Conservation (phyloP, 1,284 basidiomycete species). For the Neonothopanus nambi region DNA sequence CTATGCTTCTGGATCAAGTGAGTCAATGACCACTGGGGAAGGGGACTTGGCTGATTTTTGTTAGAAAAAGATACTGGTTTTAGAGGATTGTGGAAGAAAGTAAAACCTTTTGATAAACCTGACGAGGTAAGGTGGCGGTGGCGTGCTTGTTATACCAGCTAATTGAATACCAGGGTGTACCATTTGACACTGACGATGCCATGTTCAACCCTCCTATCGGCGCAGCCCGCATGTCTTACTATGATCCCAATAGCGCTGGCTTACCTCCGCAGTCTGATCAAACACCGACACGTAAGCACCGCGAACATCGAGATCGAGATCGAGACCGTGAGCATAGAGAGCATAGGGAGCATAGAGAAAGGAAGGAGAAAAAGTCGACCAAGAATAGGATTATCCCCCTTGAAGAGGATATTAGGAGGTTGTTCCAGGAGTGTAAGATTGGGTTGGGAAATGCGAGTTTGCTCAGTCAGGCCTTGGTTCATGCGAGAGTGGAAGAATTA, state of each 20-base stretch:
- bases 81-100: slow-evolving; percentile 63
- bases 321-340: too few species aligned
- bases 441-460: slow-evolving; percentile 71
- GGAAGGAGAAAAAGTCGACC: slow-evolving; percentile 30
- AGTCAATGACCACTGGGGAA: not conserved
- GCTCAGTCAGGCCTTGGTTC: slow-evolving; percentile 28
- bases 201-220: slow-evolving; percentile 70
- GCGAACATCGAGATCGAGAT: too few species aligned
- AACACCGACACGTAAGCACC: slow-evolving; percentile 5
- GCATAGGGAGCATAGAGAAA: too few species aligned
- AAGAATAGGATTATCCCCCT: slow-evolving; percentile 59
- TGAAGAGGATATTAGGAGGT: slow-evolving; percentile 74
- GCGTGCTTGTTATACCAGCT: too few species aligned
- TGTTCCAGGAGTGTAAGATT: slow-evolving; percentile 79
- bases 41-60: not conserved
- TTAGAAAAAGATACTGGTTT: slow-evolving; percentile 51
- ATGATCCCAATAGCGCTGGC: not conserved
- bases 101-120: slow-evolving; percentile 69
- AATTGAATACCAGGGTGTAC: too few species aligned
- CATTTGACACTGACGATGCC: slow-evolving; percentile 71
- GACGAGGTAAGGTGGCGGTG: too few species aligned
- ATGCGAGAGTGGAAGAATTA: slow-evolving; percentile 54
- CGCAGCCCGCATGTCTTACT: not conserved
- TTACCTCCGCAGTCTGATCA: not conserved
- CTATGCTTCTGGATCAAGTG: slow-evolving; percentile 56